These are phyloP conservation scores for Endoconidiophora polonica DNA, from an alignment of 2,329 filamentous ascomycete genomes.

Conservation along the genomic window DNA sequence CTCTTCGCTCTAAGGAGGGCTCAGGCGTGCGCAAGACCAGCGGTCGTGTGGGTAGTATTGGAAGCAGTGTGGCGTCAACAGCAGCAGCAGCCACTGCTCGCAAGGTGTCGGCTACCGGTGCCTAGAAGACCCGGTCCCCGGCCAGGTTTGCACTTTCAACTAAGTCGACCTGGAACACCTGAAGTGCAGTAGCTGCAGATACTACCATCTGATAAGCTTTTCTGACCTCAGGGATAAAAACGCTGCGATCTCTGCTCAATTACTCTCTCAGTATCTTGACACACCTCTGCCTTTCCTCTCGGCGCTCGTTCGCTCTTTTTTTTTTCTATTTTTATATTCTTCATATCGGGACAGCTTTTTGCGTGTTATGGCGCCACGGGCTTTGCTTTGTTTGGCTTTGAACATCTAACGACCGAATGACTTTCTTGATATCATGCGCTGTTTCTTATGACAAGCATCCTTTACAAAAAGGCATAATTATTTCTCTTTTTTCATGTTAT, in stretches of 20 bases:
- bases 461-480: slow-evolving; percentile 1
- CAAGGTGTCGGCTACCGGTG: slow-evolving; percentile 32
- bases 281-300: background rate
- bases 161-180: slow-evolving; percentile 14
- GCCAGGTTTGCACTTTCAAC: slow-evolving; percentile 13
- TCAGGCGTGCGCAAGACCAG: slow-evolving; percentile 48
- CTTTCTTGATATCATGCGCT: slow-evolving; percentile 11
- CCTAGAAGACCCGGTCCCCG: slow-evolving; percentile 18
- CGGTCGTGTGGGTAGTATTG: slow-evolving; percentile 45
- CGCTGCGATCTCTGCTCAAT: slow-evolving; percentile 8
- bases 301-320: background rate
- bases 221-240: background rate
- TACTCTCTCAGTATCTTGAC: background rate
- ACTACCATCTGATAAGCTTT: background rate
- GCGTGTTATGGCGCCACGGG: slow-evolving; percentile 2
- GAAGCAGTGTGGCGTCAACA: slow-evolving; percentile 17
- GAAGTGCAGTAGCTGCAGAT: background rate
- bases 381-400: slow-evolving; percentile 7
- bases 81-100: slow-evolving; percentile 29
- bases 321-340: slow-evolving; percentile 1
- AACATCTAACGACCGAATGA: slow-evolving; percentile 12
- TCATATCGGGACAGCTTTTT: background rate
- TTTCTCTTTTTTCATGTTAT: slow-evolving; percentile 3
- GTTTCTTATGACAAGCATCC: slow-evolving; percentile 7
- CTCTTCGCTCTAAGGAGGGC: slow-evolving; percentile 33